phyloP scores from a whole-genome alignment of 306 rosid species.

The Vigna nakashimae region DNA sequence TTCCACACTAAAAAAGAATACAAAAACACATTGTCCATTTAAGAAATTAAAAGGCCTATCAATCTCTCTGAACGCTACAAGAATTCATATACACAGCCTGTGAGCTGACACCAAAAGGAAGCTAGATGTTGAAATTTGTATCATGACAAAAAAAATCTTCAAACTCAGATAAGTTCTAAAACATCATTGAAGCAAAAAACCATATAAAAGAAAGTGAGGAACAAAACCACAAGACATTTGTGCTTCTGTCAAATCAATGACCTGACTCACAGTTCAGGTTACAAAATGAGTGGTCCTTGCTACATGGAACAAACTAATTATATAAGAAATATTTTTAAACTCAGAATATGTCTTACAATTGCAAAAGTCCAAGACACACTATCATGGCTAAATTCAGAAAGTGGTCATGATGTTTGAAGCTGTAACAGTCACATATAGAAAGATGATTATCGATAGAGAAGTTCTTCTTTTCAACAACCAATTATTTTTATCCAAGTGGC shows the following conservation, averaged over 20 bases:
- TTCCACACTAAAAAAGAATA: slow-evolving; percentile 25
- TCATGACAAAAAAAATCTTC: not conserved
- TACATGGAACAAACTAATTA: not conserved
- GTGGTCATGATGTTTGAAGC: not conserved
- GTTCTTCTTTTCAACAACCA: not conserved
- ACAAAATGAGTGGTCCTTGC: not conserved
- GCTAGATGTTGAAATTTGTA: slow-evolving; percentile 9
- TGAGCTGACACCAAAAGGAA: slow-evolving; percentile 38
- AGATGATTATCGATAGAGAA: not conserved
- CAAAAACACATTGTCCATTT: slow-evolving; percentile 8
- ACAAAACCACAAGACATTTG: not conserved
- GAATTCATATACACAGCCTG: not conserved
- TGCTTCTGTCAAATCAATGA: not conserved
- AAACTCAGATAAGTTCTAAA: not conserved
- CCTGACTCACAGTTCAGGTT: not conserved
- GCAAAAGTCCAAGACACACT: not conserved
- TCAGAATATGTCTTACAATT: not conserved
- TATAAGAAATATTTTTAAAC: not conserved
- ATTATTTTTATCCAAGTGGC: not conserved
- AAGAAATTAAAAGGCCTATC: slow-evolving; percentile 31
- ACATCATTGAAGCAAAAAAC: not conserved
- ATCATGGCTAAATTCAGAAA: not conserved
- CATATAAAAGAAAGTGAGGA: not conserved
- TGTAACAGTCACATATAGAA: not conserved
- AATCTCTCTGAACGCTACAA: slow-evolving; percentile 29